Conservation (phyloP, 352 stramenopile species). For the Pythium scleroteichum region DNA sequence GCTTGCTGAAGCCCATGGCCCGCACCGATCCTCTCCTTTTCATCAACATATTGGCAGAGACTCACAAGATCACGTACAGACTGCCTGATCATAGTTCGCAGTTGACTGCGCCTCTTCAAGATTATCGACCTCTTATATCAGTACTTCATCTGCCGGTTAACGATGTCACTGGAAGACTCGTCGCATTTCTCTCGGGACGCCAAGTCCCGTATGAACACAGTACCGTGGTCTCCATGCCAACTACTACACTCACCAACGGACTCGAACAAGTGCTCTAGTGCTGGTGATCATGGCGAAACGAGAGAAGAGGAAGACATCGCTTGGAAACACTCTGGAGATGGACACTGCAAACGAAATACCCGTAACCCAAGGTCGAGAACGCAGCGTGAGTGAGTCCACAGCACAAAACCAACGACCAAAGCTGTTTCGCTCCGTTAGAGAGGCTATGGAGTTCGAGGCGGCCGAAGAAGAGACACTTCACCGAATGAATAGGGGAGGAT, state of each 20-base stretch:
- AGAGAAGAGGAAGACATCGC: constrained; percentile 41
- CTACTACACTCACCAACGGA: neutral
- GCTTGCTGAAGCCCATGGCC: neutral
- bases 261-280: neutral
- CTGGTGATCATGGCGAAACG: constrained; percentile 17
- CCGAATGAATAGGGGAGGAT: neutral
- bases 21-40: neutral
- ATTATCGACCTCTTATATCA: neutral
- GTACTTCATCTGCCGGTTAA: constrained; percentile 4
- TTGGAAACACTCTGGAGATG: constrained; percentile 37
- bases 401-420: neutral
- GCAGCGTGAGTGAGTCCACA: constrained; percentile 21
- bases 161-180: constrained; percentile 5
- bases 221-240: constrained; percentile 7
- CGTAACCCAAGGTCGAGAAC: constrained; percentile 4
- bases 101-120: constrained; percentile 6
- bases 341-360: neutral
- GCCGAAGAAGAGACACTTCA: constrained; percentile 11
- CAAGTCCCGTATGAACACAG: constrained; percentile 11
- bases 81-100: constrained; percentile 19
- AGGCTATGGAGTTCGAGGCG: constrained; percentile 32
- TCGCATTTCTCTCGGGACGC: constrained; percentile 2
- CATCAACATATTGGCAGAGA: constrained; percentile 43
- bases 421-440: constrained; percentile 26
- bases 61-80: constrained; percentile 38